Percentiles rank a stretch among this genome's conserved stretches.
phyloP scores from a whole-genome alignment of 2,329 filamentous ascomycete genomes.

The Aureobasidium sp. region DNA sequence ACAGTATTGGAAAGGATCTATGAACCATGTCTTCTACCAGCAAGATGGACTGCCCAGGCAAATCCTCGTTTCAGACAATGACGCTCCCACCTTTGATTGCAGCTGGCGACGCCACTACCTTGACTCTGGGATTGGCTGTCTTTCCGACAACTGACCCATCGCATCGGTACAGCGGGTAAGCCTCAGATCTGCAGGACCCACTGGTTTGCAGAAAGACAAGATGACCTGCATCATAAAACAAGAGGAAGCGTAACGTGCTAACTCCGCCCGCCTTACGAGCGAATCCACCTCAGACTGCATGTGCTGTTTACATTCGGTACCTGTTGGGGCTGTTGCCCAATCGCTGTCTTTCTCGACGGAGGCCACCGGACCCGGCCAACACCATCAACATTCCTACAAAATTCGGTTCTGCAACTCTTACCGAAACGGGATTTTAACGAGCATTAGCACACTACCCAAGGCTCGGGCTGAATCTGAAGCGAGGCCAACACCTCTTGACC shows the following conservation, averaged over 20 bases:
- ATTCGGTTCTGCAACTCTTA: not conserved
- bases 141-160: not conserved
- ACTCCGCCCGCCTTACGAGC: not conserved
- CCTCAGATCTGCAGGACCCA: slow-evolving; percentile 13
- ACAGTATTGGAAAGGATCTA: not conserved
- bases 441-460: not conserved
- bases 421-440: not conserved
- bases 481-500: not conserved
- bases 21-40: not conserved
- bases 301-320: not conserved
- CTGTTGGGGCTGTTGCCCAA: not conserved
- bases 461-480: not conserved
- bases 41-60: not conserved
- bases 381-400: not conserved
- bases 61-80: not conserved
- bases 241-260: not conserved
- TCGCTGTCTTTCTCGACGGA: not conserved
- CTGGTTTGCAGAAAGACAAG: slow-evolving; percentile 13
- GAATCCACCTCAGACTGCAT: not conserved
- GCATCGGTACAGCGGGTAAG: not conserved
- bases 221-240: slow-evolving; percentile 5
- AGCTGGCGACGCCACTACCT: slow-evolving; percentile 10
- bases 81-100: not conserved
- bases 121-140: slow-evolving; percentile 5
- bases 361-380: not conserved